Evolutionary conservation across 2,329 filamentous ascomycete species (phyloP).

Genomic region (Gaeumannomyces tritici): DNA sequence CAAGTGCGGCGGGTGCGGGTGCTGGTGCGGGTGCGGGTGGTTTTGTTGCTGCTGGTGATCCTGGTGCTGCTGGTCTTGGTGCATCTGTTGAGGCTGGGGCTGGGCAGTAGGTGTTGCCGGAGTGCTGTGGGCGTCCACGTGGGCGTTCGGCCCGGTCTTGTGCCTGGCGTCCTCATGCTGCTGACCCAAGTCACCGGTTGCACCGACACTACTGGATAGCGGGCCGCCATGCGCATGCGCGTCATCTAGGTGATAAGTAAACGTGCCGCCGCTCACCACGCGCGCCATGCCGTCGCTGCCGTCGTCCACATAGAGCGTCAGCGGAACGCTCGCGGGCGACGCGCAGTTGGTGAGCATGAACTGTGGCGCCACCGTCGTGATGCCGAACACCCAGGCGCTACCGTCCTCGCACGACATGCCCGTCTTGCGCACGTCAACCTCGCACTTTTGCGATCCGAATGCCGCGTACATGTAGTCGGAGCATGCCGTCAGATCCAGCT

Average conservation of each 20-base stretch:
- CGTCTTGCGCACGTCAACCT: constrained; percentile 52
- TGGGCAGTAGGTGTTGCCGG: neutral
- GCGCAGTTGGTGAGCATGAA: constrained; percentile 39
- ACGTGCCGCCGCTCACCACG: constrained; percentile 32
- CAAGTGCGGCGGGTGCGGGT: constrained; percentile 18
- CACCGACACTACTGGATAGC: constrained; percentile 1
- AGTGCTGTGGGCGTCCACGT: constrained; percentile 24
- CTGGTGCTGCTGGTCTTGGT: neutral
- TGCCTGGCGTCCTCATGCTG: constrained; percentile 27
- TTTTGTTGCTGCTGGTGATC: neutral
- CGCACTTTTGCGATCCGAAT: constrained; percentile 70
- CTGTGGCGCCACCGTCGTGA: constrained; percentile 63
- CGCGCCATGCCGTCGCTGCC: constrained; percentile 43
- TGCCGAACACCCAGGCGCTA: constrained; percentile 57
- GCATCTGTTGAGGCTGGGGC: neutral
- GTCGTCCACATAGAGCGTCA: constrained; percentile 44
- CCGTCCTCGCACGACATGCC: constrained; percentile 37
- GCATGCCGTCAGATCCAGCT: constrained; percentile 44
- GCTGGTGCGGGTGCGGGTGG: neutral
- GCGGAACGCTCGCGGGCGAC: constrained; percentile 37
- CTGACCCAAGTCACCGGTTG: constrained; percentile 10
- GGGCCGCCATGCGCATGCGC: constrained; percentile 3
- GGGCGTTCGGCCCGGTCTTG: constrained; percentile 33
- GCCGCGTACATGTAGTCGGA: constrained; percentile 53
- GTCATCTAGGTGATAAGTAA: constrained; percentile 33